phyloP scores from a whole-genome alignment of 2,329 filamentous ascomycete genomes.

The Gnomoniopsis sp. region DNA sequence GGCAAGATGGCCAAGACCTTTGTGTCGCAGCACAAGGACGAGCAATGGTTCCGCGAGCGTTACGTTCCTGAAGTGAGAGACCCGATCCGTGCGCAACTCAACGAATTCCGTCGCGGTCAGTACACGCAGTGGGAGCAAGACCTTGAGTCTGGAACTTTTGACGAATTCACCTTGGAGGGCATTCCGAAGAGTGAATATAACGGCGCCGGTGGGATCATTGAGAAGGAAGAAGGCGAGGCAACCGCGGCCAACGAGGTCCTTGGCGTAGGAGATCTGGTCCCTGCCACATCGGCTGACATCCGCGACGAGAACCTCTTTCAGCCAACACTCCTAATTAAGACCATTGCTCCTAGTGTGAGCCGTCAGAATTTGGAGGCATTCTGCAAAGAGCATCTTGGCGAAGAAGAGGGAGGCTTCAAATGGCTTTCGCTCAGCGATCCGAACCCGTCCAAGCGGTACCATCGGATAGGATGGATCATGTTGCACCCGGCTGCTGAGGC shows the following conservation, averaged over 20 bases:
- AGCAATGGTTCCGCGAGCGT: conserved; percentile 97
- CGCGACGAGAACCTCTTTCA: conserved; percentile 85
- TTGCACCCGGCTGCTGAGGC: conserved; percentile 75
- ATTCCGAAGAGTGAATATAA: conserved; percentile 92
- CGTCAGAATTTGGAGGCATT: conserved; percentile 90
- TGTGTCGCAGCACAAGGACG: conserved; percentile 86
- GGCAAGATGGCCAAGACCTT: conserved; percentile 83
- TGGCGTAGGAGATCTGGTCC: conserved; percentile 86
- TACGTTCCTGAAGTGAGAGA: conserved; percentile 83
- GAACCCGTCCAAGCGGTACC: conserved; percentile 94
- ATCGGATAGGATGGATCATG: conserved; percentile 98
- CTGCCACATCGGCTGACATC: conserved; percentile 78
- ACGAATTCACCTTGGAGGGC: conserved; percentile 91
- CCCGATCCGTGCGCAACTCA: conserved; percentile 69
- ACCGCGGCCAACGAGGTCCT: conserved; percentile 89
- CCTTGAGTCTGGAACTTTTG: conserved; percentile 79
- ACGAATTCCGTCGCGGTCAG: conserved; percentile 72
- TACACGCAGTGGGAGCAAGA: conserved; percentile 90
- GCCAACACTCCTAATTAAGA: conserved; percentile 95
- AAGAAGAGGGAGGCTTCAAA: conserved; percentile 87
- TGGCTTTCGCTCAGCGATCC: conserved; percentile 96
- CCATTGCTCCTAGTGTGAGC: conserved; percentile 92
- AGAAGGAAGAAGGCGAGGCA: conserved; percentile 95
- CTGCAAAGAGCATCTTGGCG: conserved; percentile 89
- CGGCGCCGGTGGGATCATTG: conserved; percentile 76